Evolutionary conservation across 306 rosid genomes (phyloP), one percentile per base, ranked within the genome.

Genomic region (Geum urbanum): DNA sequence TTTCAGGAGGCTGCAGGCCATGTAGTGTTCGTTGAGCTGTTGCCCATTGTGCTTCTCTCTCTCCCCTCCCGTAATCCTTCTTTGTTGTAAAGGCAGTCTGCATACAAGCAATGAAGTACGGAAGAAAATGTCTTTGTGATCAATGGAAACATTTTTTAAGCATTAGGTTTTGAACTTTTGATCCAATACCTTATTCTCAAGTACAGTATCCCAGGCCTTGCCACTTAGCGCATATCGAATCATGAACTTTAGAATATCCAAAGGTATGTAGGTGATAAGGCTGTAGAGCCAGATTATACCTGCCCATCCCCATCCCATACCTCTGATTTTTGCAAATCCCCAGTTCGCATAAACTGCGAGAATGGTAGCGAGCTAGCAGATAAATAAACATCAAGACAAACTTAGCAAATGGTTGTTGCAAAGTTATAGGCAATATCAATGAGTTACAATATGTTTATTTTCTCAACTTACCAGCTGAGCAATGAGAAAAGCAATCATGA

Each of bases 271-370:
- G 81, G 79, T 78, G 72, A 89, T 0, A 18, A 89, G 65, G 89
- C 89, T 92, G 80, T 86, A 92, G 63, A 86, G 59, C 98, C 96
- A 92, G 66, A 92, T 87, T 2, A 92, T 78, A 22, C 86, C 98
- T 5, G 98, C 98, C 98, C 98, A 92, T 47, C 95, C 88, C 98
- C 98, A 92, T 39, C 98, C 96, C 53, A 89, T 77, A 7, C 92
- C 96, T n/a, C 61, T 48, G 7, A 92, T 83, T 9, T 77, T 70
- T 41, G 98, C 98, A 71, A 92, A 92, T 2, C 5, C 70, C 98
- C 95, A 89, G n/a, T 89, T 54, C 45, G 87, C 91, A 63, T 87
- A 92, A 74, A 89, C 98, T 35, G 98, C 92, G 45, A 92, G 86
- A 7, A 87, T 0, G 1, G 98, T 92, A 19, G 98, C 96, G 39